Conservation (phyloP, 2,329 filamentous ascomycete species). For the Trichoderma hamatum region DNA sequence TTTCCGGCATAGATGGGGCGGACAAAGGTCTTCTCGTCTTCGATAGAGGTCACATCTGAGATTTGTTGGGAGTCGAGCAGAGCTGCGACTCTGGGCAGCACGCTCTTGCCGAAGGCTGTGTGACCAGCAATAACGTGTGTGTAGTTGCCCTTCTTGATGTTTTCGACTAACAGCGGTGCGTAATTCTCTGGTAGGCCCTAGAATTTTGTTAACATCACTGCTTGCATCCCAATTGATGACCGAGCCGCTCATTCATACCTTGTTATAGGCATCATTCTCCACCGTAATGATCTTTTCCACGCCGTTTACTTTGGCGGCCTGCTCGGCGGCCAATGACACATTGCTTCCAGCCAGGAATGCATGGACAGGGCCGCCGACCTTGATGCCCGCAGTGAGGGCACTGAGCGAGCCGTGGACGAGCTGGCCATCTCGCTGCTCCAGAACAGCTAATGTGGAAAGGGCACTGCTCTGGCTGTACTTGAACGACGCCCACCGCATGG, state of each 20-base stretch:
- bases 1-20: slow-evolving; percentile 98
- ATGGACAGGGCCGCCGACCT: slow-evolving; percentile 82
- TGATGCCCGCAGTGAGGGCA: slow-evolving; percentile 82
- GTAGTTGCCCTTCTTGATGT: slow-evolving; percentile 93
- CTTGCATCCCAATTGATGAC: neutral
- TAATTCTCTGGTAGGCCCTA: slow-evolving; percentile 91
- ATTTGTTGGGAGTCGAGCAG: slow-evolving; percentile 91
- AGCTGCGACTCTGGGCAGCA: slow-evolving; percentile 89
- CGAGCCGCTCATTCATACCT: slow-evolving; percentile 58
- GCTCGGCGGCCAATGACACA: slow-evolving; percentile 74
- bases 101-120: slow-evolving; percentile 94
- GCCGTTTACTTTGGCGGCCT: slow-evolving; percentile 86
- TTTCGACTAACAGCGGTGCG: slow-evolving; percentile 90
- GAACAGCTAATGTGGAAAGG: slow-evolving; percentile 65
- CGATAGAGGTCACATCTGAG: slow-evolving; percentile 84
- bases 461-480: slow-evolving; percentile 14
- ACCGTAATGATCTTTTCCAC: slow-evolving; percentile 90
- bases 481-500: slow-evolving; percentile 15
- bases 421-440: slow-evolving; percentile 91
- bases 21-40: slow-evolving; percentile 91
- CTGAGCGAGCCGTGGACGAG: slow-evolving; percentile 81
- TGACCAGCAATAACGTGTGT: slow-evolving; percentile 90
- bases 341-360: slow-evolving; percentile 75
- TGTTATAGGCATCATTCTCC: slow-evolving; percentile 89
- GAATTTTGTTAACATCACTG: neutral